Evolutionary conservation across 345 rosid genomes (phyloP), one percentile per base, ranked within the genome.

Genomic region (Sisymbrium altissimum): DNA sequence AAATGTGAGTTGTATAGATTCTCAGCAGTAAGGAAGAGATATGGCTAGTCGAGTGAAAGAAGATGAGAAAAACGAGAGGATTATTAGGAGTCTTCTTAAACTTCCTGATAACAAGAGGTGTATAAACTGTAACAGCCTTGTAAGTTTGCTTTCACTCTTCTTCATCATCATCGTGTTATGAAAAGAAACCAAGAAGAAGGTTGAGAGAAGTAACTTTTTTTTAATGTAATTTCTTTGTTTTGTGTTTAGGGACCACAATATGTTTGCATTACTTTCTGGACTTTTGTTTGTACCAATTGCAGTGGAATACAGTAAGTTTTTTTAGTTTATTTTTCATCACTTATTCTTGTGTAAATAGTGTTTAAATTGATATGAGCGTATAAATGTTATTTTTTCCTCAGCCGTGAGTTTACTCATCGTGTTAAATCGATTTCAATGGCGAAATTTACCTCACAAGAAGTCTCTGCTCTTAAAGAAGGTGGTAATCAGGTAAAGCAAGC

Each of bases 231-330:
- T 60, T 11, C 17, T 13, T 57, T 72, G 8, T 32, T n/a, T 21
- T 70, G 46, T 41, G 35, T 32, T 32, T 90, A 94, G 99, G 98
- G 99, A 66, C 97, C 98, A 38, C 99, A 95, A 66, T 95, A 95
- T 86, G 99, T 92, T 71, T 95, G 98, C 86, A 89, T 83, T 74
- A 87, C 85, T 84, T 92, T 95, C 94, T 90, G 92, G 92, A 90
- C 96, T 52, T 92, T 95, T 52, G 86, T 95, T 66, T 95, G 99
- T 87, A 95, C 96, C 18, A 89, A 83, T 44, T 95, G 99, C 81
- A 85, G 99, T 86, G 99, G 99, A 75, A 87, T 95, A 78, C 99
- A 95, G 98, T 92, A 83, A 91, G 97, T 83, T 45, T n/a, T n/a
- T n/a, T n/a, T n/a, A n/a, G n/a, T n/a, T n/a, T n/a, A n/a, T n/a